Evolutionary conservation across 345 rosid genomes (phyloP), one percentile per base, ranked within the genome.

Genomic region (Ceriops tagal): DNA sequence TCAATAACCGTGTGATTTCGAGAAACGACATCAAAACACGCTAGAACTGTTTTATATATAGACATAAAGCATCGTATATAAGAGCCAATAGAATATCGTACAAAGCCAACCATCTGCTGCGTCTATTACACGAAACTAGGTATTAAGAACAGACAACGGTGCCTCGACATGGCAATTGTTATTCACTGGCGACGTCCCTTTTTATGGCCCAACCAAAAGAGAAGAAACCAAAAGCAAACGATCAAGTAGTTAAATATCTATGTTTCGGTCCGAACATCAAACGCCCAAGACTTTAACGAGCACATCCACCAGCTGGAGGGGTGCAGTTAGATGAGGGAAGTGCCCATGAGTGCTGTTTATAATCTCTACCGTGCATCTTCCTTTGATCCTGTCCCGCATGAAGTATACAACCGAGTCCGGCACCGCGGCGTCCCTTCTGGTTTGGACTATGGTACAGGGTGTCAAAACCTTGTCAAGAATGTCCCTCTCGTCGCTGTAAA

Each of bases 291-390:
- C 82, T 8, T 78, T 67, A 30, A 58, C 67, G 2, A 91, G 76
- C 57, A 89, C 73, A 34, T 72, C 63, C 65, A 91, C 76, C 26
- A 91, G 77, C 60, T 83, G 80, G 7, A 66, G 32, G 67, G 75
- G 91, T 13, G 88, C 89, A 5, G 95, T 91, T 58, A 89, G 71
- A n/a, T 91, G 97, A 3, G 97, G 97, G 52, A 79, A 86, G 73
- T 91, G 97, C 1, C 97, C 95, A 5, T 65, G 26, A 9, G 76
- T 66, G 49, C 49, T 43, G 1, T 89, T 78, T 0, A 91, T 73
- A 3, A 84, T 79, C 56, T 85, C 91, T 66, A 91, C 87, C 11
- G 87, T 84, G 1, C 89, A 67, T 62, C 78, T 70, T 46, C 84
- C 92, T 53, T 73, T 71, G 64, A 89, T 83, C 75, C 78, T 91